These are phyloP conservation scores for Phyllostachys edulis DNA, from an alignment of 176 grass and related monocot genomes.

Conservation along the genomic window DNA sequence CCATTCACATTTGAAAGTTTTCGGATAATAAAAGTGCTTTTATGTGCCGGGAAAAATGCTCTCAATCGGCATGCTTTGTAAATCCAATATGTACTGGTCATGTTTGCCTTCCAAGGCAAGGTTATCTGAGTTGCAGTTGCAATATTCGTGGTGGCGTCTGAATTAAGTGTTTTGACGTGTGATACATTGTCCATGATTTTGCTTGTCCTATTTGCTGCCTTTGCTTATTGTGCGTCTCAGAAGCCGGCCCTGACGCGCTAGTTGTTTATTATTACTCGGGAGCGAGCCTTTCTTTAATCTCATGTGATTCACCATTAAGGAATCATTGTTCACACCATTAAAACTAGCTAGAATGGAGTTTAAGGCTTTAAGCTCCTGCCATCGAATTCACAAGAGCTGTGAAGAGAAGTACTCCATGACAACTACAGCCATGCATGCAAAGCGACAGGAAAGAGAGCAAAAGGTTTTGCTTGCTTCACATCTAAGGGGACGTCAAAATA, in stretches of 20 bases:
- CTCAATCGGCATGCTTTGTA: background rate
- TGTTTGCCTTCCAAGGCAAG: background rate
- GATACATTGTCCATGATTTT: background rate
- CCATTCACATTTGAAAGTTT: background rate
- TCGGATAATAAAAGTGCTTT: background rate
- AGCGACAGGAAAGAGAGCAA: background rate
- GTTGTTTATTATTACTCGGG: background rate
- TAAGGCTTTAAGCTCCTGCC: background rate
- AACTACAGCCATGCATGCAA: background rate
- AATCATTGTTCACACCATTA: background rate
- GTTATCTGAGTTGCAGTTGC: background rate
- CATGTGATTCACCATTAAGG: background rate
- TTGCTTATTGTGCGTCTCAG: background rate
- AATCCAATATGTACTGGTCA: background rate
- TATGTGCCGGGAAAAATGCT: background rate
- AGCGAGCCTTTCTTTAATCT: background rate
- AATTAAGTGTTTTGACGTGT: background rate
- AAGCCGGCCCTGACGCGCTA: background rate
- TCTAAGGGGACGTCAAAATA: background rate
- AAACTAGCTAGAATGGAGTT: background rate
- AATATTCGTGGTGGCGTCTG: background rate
- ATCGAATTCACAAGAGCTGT: background rate
- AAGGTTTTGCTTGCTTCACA: slow-evolving; percentile 22
- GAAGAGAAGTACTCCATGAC: background rate
- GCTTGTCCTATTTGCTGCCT: background rate